Evolutionary conservation across 345 rosid species (phyloP).

Genomic region (Gossypioides kirkii): DNA sequence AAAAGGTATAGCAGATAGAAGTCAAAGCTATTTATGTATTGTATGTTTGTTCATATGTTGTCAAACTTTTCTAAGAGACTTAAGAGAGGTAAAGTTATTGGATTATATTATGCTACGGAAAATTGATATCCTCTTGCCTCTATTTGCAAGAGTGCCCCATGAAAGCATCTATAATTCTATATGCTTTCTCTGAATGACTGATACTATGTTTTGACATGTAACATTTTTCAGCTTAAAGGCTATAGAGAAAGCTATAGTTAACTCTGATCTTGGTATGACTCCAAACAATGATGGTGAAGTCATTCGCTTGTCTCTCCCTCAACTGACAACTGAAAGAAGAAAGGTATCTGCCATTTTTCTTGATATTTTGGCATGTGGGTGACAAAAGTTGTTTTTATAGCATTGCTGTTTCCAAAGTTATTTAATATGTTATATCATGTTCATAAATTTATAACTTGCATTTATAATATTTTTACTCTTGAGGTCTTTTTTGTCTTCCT

Average conservation of each 20-base stretch:
- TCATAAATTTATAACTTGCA: neutral
- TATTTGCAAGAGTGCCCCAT: slow-evolving; percentile 1
- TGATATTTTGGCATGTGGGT: slow-evolving; percentile 5
- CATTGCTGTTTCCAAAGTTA: neutral
- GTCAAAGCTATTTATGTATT: neutral
- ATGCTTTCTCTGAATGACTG: neutral
- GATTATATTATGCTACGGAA: neutral
- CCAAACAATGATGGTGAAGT: slow-evolving; percentile 94
- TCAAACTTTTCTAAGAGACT: neutral
- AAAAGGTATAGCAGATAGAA: neutral
- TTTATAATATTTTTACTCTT: neutral
- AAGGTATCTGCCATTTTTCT: slow-evolving; percentile 48
- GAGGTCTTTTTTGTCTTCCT: neutral
- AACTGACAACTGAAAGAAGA: slow-evolving; percentile 82
- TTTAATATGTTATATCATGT: neutral
- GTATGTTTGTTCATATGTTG: neutral
- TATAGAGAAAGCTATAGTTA: slow-evolving; percentile 90
- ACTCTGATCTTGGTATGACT: slow-evolving; percentile 81
- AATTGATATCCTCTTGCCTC: neutral
- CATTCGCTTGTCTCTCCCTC: slow-evolving; percentile 79
- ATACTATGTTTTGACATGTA: slow-evolving; percentile 6
- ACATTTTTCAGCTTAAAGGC: slow-evolving; percentile 59
- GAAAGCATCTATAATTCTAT: neutral
- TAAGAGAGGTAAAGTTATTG: neutral
- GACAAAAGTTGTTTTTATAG: neutral